Percentiles rank a stretch among this genome's conserved stretches.
Evolutionary conservation across 352 stramenopile species (phyloP).

Genomic region (Paralagenidium karlingii): DNA sequence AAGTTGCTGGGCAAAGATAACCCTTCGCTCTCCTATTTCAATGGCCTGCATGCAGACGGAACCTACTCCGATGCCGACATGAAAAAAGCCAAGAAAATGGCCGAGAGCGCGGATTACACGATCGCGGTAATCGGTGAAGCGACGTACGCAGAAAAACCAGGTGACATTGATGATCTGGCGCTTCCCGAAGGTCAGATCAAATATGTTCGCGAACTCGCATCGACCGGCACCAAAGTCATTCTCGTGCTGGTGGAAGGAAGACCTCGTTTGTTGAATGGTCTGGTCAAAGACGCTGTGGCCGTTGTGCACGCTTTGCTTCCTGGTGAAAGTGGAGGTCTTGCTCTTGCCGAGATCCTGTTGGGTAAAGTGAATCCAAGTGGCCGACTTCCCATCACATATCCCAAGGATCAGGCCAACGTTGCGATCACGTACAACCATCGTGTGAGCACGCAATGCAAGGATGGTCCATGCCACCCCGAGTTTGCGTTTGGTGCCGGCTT

Average conservation of each 20-base stretch:
- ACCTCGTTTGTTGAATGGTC: conserved; percentile 23
- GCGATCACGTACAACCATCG: conserved; percentile 27
- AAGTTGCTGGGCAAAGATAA: conserved; percentile 4
- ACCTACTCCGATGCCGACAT: conserved; percentile 14
- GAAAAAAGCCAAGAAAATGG: conserved; percentile 8
- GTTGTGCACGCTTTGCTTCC: conserved; percentile 43
- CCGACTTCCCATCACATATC: conserved; percentile 47
- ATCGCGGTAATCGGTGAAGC: conserved; percentile 19
- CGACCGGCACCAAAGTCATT: conserved; percentile 39
- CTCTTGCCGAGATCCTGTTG: conserved; percentile 37
- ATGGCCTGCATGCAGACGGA: conserved; percentile 12
- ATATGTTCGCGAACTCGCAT: conserved; percentile 22
- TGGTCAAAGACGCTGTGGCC: conserved; percentile 16
- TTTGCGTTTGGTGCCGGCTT: conserved; percentile 43
- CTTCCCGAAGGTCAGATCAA: conserved; percentile 31
- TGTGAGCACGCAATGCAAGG: conserved; percentile 49
- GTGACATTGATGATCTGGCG: conserved; percentile 28
- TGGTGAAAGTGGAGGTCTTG: conserved; percentile 32
- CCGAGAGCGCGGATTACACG: conserved; percentile 9
- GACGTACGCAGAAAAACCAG: conserved; percentile 38
- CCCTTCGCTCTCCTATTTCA: conserved; percentile 12
- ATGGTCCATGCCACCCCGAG: conserved; percentile 53
- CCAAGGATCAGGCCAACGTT: conserved; percentile 37
- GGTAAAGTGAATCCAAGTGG: conserved; percentile 41
- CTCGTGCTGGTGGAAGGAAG: conserved; percentile 59